Evolutionary conservation across 2,329 filamentous ascomycete genomes (phyloP), one percentile per base, ranked within the genome.

Genomic region (Tympanopsis confertula): DNA sequence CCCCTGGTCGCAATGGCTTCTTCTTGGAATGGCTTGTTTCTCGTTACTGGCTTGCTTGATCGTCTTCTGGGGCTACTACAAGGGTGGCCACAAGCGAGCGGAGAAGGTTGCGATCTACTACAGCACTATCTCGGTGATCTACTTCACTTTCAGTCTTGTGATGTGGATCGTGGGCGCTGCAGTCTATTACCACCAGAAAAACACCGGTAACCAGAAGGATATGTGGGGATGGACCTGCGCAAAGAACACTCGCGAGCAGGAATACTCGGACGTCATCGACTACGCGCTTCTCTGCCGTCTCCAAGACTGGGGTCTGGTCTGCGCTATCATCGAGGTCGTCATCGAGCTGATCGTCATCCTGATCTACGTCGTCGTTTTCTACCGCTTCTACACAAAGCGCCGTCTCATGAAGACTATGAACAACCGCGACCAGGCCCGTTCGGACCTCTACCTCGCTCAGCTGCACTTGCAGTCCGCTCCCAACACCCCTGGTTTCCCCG

Each of bases 141-240:
- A 89, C 74, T 96, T 96, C 69, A 81, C 91, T 54, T 81, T 94
- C 60, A 91, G 83, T 56, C 82, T 94, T 58, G 63, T 93, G 52
- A 85, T 98, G 69, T 98, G 91, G 91, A 79, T 81, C 39, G 67
- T 91, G 22, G 87, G 86, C 20, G 88, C 88, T 28, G 86, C 80
- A 41, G 63, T 94, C 40, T 74, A 95, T 50, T 87, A 96, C 56
- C 74, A 82, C 50, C 77, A 78, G 40, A 83, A 81, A 56, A 73
- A 77, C 50, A 83, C 72, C 53, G 76, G 75, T 53, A 65, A 75
- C 45, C 84, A 83, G 52, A 78, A 94, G 59, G 91, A 98, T 59
- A 75, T 98, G 60, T 98, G 91, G 91, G 88, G 89, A 42, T 98
- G 91, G 91, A 78, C 86, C n/a, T 98, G 91, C 59, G 82, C 88